These are phyloP conservation scores for Rhododendron vialii DNA, from an alignment of 148 eudicot species.

Conservation along the genomic window DNA sequence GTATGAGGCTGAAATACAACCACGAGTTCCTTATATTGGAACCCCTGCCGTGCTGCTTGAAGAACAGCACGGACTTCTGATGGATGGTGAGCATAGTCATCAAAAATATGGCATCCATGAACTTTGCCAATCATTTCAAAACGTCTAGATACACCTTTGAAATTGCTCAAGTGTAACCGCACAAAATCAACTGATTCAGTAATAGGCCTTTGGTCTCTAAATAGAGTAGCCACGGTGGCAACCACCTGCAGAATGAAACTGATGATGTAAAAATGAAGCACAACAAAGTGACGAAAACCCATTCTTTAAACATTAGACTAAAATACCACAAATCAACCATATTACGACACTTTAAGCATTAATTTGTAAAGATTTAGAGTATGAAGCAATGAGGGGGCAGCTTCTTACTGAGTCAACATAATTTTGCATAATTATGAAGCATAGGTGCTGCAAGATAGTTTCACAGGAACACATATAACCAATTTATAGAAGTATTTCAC, in stretches of 20 bases:
- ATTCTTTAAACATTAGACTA: neutral
- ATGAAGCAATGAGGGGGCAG: neutral
- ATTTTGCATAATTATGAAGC: neutral
- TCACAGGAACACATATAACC: no score
- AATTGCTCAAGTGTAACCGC: conserved; percentile 7
- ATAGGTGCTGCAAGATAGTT: neutral
- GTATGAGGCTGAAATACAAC: conserved; percentile 19
- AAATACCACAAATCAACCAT: neutral
- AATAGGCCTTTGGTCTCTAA: neutral
- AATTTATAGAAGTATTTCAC: neutral
- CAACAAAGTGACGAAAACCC: neutral
- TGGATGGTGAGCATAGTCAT: conserved; percentile 19
- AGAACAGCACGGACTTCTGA: conserved; percentile 10
- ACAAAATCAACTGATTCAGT: neutral
- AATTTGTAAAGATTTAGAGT: neutral
- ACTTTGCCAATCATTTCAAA: conserved; percentile 16
- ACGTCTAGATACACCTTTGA: conserved; percentile 16
- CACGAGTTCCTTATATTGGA: conserved; percentile 6
- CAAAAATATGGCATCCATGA: conserved; percentile 13
- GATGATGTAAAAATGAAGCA: neutral
- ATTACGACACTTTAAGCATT: neutral
- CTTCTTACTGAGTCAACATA: neutral
- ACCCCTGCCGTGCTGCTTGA: conserved; percentile 12
- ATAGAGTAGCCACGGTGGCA: conserved; percentile 4
- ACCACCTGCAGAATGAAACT: conserved; percentile 13